Conservation (phyloP, 805 yeast genomes). For the Zygosaccharomyces gambellarensis region DNA sequence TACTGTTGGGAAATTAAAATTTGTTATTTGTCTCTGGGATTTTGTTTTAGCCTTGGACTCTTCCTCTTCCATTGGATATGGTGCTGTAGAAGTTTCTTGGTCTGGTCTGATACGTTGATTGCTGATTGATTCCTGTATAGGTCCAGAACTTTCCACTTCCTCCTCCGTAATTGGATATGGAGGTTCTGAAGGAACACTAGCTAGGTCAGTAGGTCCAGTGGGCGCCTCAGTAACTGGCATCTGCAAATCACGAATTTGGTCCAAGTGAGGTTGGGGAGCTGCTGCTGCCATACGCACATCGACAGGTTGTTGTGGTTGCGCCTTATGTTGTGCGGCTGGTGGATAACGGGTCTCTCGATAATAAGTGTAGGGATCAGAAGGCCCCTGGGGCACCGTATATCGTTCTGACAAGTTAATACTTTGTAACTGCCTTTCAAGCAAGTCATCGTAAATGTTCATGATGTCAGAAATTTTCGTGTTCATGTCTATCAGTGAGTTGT, state of each 20-base stretch:
- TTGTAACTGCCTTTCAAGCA: constrained; percentile 54
- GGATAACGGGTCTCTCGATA: constrained; percentile 4
- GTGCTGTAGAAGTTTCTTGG: constrained; percentile 7
- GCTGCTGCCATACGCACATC: not conserved
- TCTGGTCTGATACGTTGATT: not conserved
- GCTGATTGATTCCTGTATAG: not conserved
- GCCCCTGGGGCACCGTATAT: constrained; percentile 24
- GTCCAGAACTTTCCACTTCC: not conserved
- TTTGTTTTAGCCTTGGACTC: not conserved
- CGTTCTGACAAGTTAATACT: constrained; percentile 36
- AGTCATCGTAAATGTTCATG: constrained; percentile 67
- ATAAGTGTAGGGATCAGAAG: constrained; percentile 26
- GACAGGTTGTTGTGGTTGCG: not conserved
- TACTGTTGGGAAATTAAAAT: constrained; percentile 40
- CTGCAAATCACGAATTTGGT: constrained; percentile 8
- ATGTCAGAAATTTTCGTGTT: constrained; percentile 75
- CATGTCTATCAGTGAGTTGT: constrained; percentile 65
- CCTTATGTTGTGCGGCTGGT: not conserved
- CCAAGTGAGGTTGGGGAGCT: constrained; percentile 5
- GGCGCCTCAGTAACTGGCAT: constrained; percentile 1
- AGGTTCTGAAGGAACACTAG: constrained; percentile 23
- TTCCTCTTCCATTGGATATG: constrained; percentile 22
- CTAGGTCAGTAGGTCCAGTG: not conserved
- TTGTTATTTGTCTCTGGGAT: constrained; percentile 21
- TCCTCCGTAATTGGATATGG: constrained; percentile 29